Percentiles rank a stretch among this genome's conserved stretches.
phyloP scores from a whole-genome alignment of 2,329 filamentous ascomycete species.

The Exophiala alcalophila region DNA sequence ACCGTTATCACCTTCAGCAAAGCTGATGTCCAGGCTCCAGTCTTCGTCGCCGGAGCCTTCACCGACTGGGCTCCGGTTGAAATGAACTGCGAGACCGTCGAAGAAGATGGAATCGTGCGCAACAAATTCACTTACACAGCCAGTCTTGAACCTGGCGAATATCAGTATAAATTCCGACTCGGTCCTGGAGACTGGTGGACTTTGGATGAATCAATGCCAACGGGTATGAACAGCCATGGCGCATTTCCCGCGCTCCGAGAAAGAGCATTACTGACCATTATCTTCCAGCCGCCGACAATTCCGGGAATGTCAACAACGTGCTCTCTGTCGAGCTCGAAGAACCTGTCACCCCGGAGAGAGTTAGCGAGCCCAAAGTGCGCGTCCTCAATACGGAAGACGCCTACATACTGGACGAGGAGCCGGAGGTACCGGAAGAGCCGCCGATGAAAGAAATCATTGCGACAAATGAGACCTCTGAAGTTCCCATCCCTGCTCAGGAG shows the following conservation, averaged over 20 bases:
- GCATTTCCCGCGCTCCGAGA: too few species aligned
- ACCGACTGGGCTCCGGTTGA: conserved; percentile 66
- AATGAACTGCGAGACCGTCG: conserved; percentile 55
- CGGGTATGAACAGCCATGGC: conserved; percentile 55
- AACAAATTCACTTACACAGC: conserved; percentile 59
- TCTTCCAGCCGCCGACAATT: conserved; percentile 48
- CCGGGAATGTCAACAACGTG: conserved; percentile 55
- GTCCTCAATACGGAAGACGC: conserved; percentile 5
- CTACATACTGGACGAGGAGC: conserved; percentile 4
- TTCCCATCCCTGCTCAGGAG: neutral
- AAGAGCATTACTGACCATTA: conserved; percentile 7
- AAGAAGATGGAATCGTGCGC: conserved; percentile 49
- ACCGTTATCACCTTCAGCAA: conserved; percentile 62
- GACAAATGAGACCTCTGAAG: neutral
- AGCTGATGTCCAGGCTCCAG: conserved; percentile 60
- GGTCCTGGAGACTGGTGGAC: conserved; percentile 68
- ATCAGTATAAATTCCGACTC: conserved; percentile 73
- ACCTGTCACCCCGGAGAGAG: neutral
- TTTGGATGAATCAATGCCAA: conserved; percentile 60
- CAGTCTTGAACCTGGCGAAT: conserved; percentile 54
- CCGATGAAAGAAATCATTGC: neutral
- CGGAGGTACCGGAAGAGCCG: neutral
- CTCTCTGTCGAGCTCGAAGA: conserved; percentile 18
- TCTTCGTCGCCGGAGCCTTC: conserved; percentile 69
- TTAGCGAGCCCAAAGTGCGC: neutral